Evolutionary conservation across 169 alveolate genomes (phyloP), one percentile per base, ranked within the genome.

Genomic region (Prorocentrum cordatum): DNA sequence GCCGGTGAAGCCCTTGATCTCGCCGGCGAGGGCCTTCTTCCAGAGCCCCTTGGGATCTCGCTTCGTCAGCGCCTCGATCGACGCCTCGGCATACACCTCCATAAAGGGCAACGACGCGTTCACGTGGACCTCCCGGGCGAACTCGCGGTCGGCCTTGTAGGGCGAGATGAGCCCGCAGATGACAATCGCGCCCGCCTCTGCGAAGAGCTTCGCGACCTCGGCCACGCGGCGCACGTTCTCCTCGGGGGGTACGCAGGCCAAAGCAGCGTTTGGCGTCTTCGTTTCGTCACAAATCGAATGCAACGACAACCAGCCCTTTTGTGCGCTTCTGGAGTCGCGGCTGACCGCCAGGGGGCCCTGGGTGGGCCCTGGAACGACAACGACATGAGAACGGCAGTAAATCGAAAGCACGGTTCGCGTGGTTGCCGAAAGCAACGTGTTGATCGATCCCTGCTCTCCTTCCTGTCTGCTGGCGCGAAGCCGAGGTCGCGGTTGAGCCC

Each of bases 401-500:
- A 38, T 12, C 12, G 47, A 5, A 12, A 38, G 12, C 47, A 7
- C 12, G 47, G 18, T 7, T 38, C 18, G 47, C 47, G 47, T 7
- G 12, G 12, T 7, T 38, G 47, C 12, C 47, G 47, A 5, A 38
- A 38, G 5, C 5, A 5, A 38, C 18, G 47, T 38, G 5, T 38
- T 38, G 47, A 38, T 38, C 5, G 47, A 50, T 31, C 18, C 68
- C 36, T 35, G 31, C 31, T 58, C 35, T 58, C 68, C 58, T 71
- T 59, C 16, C 92, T 42, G 24, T 85, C 92, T n/a, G 22, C 31
- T 0, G 83, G 84, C 50, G 85, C 47, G 71, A 85, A 85, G 68
- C 92, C 92, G 45, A 85, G 31, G 24, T 85, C 92, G 71, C 75
- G 50, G 73, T 85, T 85, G 58, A 85, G 68, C 14, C 92, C 92